A percentile compares a stretch with the other conserved stretches of the same genome.
Evolutionary conservation across 78 protist species (phyloP).

Genomic region (Pigoraptor vietnamica): DNA sequence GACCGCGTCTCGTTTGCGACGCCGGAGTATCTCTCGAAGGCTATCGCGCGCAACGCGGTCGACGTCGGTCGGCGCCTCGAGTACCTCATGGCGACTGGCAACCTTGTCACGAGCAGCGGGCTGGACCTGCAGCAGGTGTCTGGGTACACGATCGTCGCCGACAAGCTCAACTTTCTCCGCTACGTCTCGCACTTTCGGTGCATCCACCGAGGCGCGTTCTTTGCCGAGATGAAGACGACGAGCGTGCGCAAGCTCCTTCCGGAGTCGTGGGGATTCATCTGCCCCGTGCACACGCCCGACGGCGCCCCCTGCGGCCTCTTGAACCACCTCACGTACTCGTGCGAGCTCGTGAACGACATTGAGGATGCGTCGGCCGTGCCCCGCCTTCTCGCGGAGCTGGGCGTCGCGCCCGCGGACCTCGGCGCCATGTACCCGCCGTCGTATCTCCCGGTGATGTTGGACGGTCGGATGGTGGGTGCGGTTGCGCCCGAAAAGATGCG

Average conservation of each 20-base stretch:
- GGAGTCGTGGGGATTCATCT: constrained; percentile 96
- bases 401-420: background rate
- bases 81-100: constrained; percentile 87
- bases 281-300: constrained; percentile 99
- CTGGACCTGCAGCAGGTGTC: constrained; percentile 82
- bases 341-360: constrained; percentile 24
- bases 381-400: background rate
- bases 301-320: constrained; percentile 99
- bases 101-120: constrained; percentile 65
- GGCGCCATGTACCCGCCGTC: too few relatives aligned
- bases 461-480: constrained; percentile 38
- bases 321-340: constrained; percentile 82
- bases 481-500: constrained; percentile 6
- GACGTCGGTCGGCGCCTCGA: constrained; percentile 14
- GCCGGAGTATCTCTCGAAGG: background rate
- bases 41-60: background rate
- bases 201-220: constrained; percentile 83
- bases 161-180: constrained; percentile 86
- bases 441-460: constrained; percentile 23
- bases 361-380: background rate
- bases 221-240: constrained; percentile 89
- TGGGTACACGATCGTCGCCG: constrained; percentile 82
- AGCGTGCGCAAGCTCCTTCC: constrained; percentile 91
- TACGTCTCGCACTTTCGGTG: constrained; percentile 84
- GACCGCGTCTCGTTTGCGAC: background rate